Evolutionary conservation across 805 yeast genomes (phyloP), one percentile per base, ranked within the genome.

Genomic region (Kazachstania viticola): DNA sequence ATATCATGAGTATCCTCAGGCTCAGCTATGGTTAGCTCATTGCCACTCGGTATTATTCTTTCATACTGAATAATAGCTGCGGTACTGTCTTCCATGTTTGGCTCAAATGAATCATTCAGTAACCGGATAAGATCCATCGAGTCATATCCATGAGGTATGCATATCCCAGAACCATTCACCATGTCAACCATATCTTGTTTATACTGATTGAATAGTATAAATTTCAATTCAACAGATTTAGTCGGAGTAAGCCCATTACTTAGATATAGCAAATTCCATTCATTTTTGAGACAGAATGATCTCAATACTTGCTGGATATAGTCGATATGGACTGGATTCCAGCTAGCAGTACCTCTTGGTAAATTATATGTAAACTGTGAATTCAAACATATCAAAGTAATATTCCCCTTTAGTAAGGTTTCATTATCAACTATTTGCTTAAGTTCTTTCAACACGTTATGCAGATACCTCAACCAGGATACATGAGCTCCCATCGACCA

Each of bases 131-230:
- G 67, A 14, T 61, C 60, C 61, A 66, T 58, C 3, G 75, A 53
- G 39, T 77, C 84, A 56, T 65, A 58, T 0, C 69, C 73, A 5
- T 37, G 34, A 0, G 78, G 76, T 2, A 75, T 59, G 14, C 51
- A 39, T 19, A 62, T 43, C 18, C 54, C 48, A 5, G 46, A 33
- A 8, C 44, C 35, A 11, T 35, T 27, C 3, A 35, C 40, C 31
- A 46, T 34, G 12, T 48, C 47, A 5, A 38, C 26, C 3, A 25
- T 28, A 12, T 31, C 25, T 4, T 29, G 29, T 3, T 31, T 27
- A 17, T 40, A 30, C 9, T 25, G 29, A 16, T 32, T 31, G 14
- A 27, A 4, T 13, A 29, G 19, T 12, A 30, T 18, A 11, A 21
- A 35, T 30, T 21, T 30, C 14, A 22, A 13, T 11, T 16, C 25